phyloP scores from a whole-genome alignment of 768 basidiomycete species.

The Cyclocybe cylindracea region DNA sequence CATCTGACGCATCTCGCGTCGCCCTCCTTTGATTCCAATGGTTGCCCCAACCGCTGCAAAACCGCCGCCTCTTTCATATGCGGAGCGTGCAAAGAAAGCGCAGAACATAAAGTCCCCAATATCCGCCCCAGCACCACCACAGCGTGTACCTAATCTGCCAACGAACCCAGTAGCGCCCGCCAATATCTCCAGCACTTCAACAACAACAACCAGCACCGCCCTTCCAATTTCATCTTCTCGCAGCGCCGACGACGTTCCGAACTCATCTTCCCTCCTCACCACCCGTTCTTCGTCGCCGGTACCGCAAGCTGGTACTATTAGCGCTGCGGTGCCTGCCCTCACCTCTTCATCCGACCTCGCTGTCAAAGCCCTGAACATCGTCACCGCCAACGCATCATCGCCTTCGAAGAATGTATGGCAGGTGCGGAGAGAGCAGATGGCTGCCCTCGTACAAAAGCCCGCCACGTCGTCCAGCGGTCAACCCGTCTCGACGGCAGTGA shows the following conservation, averaged over 20 bases:
- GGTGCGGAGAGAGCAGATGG: conserved; percentile 24
- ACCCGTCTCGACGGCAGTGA: conserved; percentile 7
- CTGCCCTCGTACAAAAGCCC: conserved; percentile 8
- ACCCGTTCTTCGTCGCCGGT: neutral
- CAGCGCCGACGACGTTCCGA: neutral
- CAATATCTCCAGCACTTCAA: no score
- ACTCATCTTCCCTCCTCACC: neutral
- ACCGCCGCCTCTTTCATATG: conserved; percentile 54
- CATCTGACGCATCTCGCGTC: no score
- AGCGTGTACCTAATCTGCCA: no score
- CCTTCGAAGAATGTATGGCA: conserved; percentile 25
- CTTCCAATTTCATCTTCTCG: no score
- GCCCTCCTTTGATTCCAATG: no score
- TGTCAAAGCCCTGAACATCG: conserved; percentile 11
- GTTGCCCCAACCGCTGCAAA: no score
- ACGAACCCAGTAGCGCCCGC: no score
- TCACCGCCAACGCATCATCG: conserved; percentile 8
- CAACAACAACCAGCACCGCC: no score
- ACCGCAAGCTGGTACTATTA: neutral
- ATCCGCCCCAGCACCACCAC: conserved; percentile 12
- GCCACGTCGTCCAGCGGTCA: neutral
- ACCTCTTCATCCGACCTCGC: conserved; percentile 3
- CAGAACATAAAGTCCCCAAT: conserved; percentile 34
- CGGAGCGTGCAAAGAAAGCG: conserved; percentile 53
- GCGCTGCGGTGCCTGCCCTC: neutral